Evolutionary conservation across 768 basidiomycete species (phyloP).

Genomic region (Leccinum arenicola): DNA sequence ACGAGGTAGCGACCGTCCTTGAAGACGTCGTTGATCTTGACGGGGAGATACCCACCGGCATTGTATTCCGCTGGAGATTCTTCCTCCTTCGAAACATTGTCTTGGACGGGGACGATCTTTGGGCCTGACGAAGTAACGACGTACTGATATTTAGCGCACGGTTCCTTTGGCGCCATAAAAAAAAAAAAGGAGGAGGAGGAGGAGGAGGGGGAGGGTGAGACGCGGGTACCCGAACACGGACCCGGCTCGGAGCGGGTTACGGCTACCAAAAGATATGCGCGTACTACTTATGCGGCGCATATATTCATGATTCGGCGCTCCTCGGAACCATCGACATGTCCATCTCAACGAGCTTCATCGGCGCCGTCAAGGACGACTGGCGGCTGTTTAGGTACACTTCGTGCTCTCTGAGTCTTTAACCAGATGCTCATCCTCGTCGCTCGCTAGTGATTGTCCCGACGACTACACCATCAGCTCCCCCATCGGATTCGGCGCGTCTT

Average conservation of each 20-base stretch:
- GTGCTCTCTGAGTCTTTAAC: not conserved
- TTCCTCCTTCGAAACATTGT: slow-evolving; percentile 68
- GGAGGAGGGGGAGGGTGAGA: not conserved
- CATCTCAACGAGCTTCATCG: slow-evolving; percentile 51
- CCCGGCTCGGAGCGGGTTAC: slow-evolving; percentile 19
- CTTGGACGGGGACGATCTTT: slow-evolving; percentile 69
- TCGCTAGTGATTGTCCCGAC: slow-evolving; percentile 53
- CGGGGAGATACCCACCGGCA: slow-evolving; percentile 74
- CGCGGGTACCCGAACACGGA: slow-evolving; percentile 16
- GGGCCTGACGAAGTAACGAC: slow-evolving; percentile 63
- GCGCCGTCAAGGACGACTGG: slow-evolving; percentile 84
- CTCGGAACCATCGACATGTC: slow-evolving; percentile 9
- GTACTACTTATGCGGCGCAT: not conserved
- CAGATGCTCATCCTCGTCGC: not conserved
- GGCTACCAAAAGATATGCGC: not conserved
- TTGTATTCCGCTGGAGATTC: slow-evolving; percentile 85
- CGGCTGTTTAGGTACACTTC: slow-evolving; percentile 63
- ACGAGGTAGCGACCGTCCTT: slow-evolving; percentile 82
- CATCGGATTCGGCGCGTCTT: slow-evolving; percentile 91
- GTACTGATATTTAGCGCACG: slow-evolving; percentile 74
- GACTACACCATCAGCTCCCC: slow-evolving; percentile 78
- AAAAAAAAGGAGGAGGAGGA: slow-evolving; percentile 3
- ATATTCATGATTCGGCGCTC: not conserved
- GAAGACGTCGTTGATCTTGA: slow-evolving; percentile 82
- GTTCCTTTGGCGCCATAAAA: slow-evolving; percentile 63